Percentiles rank a stretch among this genome's conserved stretches.
Evolutionary conservation across 2,329 filamentous ascomycete species (phyloP).

Genomic region (Stachybotrys elegans): DNA sequence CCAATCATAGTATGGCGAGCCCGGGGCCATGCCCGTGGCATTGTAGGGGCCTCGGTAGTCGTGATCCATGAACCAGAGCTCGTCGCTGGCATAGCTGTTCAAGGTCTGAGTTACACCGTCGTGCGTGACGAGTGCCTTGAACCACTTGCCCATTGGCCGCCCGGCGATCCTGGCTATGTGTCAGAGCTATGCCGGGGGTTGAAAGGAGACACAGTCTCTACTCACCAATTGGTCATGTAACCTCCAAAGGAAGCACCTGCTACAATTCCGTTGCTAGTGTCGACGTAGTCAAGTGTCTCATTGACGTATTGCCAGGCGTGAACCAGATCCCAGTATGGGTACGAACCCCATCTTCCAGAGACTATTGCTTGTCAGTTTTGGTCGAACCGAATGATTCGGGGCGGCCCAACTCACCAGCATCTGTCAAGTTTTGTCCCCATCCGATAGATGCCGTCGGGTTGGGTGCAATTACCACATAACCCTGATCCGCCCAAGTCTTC

Average conservation of each 20-base stretch:
- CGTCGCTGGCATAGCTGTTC: constrained; percentile 52
- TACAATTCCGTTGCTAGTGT: constrained; percentile 58
- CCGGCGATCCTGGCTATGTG: background rate
- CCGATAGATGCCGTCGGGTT: constrained; percentile 74
- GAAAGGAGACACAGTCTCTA: background rate
- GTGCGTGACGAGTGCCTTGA: constrained; percentile 76
- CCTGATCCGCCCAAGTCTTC: constrained; percentile 72
- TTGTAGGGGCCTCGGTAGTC: constrained; percentile 52
- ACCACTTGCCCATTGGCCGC: constrained; percentile 34
- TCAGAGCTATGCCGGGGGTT: background rate
- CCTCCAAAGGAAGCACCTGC: constrained; percentile 64
- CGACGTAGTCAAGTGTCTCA: constrained; percentile 55
- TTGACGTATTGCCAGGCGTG: constrained; percentile 65
- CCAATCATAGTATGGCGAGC: constrained; percentile 49
- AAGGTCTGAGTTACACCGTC: constrained; percentile 69
- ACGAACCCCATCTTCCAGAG: constrained; percentile 68
- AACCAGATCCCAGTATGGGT: constrained; percentile 71
- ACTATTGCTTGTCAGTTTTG: constrained; percentile 25
- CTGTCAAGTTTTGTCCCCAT: constrained; percentile 66
- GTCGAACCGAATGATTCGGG: background rate
- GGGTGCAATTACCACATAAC: constrained; percentile 69
- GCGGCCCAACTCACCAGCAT: constrained; percentile 41
- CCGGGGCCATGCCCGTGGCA: constrained; percentile 53
- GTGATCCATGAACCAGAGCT: constrained; percentile 56
- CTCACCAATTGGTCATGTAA: constrained; percentile 67